Evolutionary conservation across 129 eudicot species (phyloP).

Genomic region (Sambucus nigra): DNA sequence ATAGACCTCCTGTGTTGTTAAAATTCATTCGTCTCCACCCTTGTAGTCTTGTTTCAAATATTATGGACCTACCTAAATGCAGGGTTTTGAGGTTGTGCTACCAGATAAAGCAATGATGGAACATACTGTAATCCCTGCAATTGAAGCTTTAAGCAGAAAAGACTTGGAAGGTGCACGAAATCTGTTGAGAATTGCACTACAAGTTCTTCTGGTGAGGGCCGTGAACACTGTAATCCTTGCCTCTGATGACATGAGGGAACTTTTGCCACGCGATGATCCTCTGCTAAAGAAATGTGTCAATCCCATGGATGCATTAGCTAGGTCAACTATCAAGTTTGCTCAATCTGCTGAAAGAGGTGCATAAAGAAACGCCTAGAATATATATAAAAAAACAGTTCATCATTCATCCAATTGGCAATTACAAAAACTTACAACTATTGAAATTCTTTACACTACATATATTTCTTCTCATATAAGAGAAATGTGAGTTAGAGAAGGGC

Average conservation of each 20-base stretch:
- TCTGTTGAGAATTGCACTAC: conserved; percentile 56
- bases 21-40: too few relatives aligned
- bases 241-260: conserved; percentile 38
- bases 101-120: conserved; percentile 77
- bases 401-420: conserved; percentile 1
- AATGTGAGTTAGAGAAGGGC: neutral
- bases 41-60: too few relatives aligned
- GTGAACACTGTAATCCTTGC: conserved; percentile 56
- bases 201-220: conserved; percentile 56
- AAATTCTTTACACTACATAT: conserved; percentile 3
- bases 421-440: neutral
- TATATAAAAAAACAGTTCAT: neutral
- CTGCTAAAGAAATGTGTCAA: conserved; percentile 59
- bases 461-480: neutral
- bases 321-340: conserved; percentile 37
- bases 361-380: conserved; percentile 10
- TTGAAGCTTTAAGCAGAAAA: conserved; percentile 49
- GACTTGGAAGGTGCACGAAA: conserved; percentile 73
- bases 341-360: conserved; percentile 19
- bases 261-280: conserved; percentile 66
- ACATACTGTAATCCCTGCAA: conserved; percentile 49
- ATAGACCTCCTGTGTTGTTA: too few relatives aligned
- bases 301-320: conserved; percentile 68
- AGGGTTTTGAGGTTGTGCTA: conserved; percentile 74
- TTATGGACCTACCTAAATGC: too few relatives aligned